phyloP scores from a whole-genome alignment of 768 basidiomycete genomes.

The Lentinus brumalis region DNA sequence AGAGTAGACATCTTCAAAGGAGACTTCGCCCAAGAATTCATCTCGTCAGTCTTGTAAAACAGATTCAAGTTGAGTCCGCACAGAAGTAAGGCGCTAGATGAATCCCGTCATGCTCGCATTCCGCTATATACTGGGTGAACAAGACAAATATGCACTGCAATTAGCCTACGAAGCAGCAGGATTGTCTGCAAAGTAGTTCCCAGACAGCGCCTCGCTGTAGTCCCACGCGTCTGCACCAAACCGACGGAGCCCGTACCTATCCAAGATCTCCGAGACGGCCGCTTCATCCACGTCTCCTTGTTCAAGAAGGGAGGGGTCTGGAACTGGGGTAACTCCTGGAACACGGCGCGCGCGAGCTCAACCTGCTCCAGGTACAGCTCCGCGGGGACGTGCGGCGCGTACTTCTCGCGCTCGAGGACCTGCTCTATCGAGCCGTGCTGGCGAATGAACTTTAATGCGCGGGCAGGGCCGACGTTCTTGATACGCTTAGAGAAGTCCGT shows the following conservation, averaged over 20 bases:
- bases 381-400: conserved; percentile 47
- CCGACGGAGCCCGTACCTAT: conserved; percentile 51
- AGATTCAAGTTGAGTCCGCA: too few relatives aligned
- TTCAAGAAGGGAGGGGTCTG: conserved; percentile 41
- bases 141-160: too few relatives aligned
- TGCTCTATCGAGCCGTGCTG: conserved; percentile 73
- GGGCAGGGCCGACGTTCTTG: conserved; percentile 75
- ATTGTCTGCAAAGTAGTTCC: conserved; percentile 70
- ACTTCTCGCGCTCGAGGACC: conserved; percentile 56
- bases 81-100: too few relatives aligned
- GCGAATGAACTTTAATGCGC: conserved; percentile 76
- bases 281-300: conserved; percentile 42
- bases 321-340: conserved; percentile 67
- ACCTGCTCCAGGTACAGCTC: conserved; percentile 67
- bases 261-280: conserved; percentile 48
- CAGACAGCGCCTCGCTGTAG: conserved; percentile 47
- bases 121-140: too few relatives aligned
- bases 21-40: too few relatives aligned
- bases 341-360: conserved; percentile 60
- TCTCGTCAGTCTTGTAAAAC: too few relatives aligned
- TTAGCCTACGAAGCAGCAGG: conserved; percentile 34
- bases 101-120: too few relatives aligned
- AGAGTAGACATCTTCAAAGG: too few relatives aligned
- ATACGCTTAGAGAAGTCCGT: conserved; percentile 91
- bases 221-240: conserved; percentile 44